Evolutionary conservation across 208 protist species (phyloP), one percentile per base, ranked within the genome.

Genomic region (Porcisia hertigi): DNA sequence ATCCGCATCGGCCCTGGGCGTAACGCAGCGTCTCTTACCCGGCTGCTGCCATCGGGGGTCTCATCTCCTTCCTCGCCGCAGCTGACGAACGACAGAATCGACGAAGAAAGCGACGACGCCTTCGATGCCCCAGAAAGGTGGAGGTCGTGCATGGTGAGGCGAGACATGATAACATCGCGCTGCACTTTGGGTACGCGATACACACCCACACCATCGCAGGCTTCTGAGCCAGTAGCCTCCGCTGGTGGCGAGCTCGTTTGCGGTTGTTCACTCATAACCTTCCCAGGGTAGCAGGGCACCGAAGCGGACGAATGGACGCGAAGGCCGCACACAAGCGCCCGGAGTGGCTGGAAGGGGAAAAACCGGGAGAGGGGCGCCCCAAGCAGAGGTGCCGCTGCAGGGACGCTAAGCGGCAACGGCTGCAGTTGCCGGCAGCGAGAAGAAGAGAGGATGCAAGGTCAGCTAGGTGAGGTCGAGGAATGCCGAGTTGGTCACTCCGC

Each of bases 121-220:
- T 70, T 49, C 8, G 80, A 84, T 14, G 72, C 34, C 4, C 63
- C 74, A 7, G 49, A 43, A 41, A 79, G 65, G 66, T 80, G 77
- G 18, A 62, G 62, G 0, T 82, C 82, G 11, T 80, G 71, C 16
- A 90, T 49, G 8, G 34, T 39, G 58, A 85, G 65, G 49, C 84
- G 83, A 12, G 84, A 87, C 11, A 84, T 75, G 39, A 92, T 74
- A 41, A 89, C 79, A 18, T 92, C 83, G 1, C 85, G 52, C 67
- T 69, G 73, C 55, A 82, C 67, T 62, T 78, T 77, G 69, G 79
- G 78, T 52, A 85, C 59, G 1, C 81, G 86, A 18, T 81, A 80
- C 1, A 66, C 54, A 16, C 77, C 25, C 41, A 49, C 45, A 6
- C 0, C 4, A 30, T 25, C 45, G 20, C 69, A 18, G 53, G n/a